A percentile compares a stretch with the other conserved stretches of the same genome.
These are phyloP conservation scores for Aphanomyces stellatus DNA, from an alignment of 352 stramenopile genomes.

Conservation along the genomic window DNA sequence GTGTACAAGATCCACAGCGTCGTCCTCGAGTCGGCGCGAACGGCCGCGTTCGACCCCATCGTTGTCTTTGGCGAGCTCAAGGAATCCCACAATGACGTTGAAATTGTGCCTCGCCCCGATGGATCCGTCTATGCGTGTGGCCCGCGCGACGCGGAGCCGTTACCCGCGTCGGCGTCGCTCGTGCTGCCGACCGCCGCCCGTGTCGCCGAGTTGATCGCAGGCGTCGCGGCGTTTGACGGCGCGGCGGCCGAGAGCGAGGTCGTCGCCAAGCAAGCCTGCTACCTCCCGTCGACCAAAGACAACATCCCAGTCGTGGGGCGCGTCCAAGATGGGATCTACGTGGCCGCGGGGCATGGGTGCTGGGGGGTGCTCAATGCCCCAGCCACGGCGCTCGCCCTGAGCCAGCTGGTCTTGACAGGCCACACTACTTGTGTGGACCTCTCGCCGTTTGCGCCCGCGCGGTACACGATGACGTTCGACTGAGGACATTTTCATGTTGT, in stretches of 20 bases:
- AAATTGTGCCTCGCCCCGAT: conserved; percentile 48
- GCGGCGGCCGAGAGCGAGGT: background rate
- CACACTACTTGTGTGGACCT: background rate
- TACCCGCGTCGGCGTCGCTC: background rate
- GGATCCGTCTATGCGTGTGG: conserved; percentile 82
- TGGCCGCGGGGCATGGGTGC: conserved; percentile 11
- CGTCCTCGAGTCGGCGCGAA: conserved; percentile 1
- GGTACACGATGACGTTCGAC: background rate
- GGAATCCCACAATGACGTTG: background rate
- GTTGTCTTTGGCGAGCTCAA: conserved; percentile 17
- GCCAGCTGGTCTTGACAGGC: conserved; percentile 5
- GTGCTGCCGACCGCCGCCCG: background rate
- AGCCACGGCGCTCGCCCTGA: conserved; percentile 7
- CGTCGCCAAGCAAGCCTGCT: conserved; percentile 5
- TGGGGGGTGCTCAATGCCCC: conserved; percentile 12
- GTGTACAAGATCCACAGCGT: conserved; percentile 20
- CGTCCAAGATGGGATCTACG: conserved; percentile 6
- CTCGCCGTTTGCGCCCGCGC: background rate
- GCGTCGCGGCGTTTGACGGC: background rate
- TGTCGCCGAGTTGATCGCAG: background rate
- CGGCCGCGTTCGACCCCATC: background rate
- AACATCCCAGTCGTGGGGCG: conserved; percentile 11
- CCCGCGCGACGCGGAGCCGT: background rate
- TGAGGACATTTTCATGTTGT: no score
- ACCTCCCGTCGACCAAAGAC: conserved; percentile 15